phyloP scores from a whole-genome alignment of 495 filamentous ascomycete genomes.

The Podospora pseudocomata region DNA sequence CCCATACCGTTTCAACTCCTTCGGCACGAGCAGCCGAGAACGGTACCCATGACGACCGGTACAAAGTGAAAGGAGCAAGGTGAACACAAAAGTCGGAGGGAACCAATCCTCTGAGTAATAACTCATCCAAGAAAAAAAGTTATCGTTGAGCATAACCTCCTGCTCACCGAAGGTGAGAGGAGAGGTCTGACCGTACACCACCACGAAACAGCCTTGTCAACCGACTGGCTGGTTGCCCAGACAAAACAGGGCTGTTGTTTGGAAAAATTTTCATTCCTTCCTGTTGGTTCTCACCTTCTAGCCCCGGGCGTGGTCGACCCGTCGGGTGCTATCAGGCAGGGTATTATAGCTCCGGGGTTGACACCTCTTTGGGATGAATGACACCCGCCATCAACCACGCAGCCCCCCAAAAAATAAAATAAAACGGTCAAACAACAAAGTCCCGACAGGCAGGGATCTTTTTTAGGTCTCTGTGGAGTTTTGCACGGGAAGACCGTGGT shows the following conservation, averaged over 20 bases:
- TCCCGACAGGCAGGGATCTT: neutral
- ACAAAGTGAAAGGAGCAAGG: neutral
- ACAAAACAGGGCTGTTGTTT: neutral
- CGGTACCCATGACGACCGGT: neutral
- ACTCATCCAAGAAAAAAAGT: neutral
- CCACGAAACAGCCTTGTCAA: neutral
- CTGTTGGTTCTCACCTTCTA: neutral
- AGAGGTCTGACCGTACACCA: neutral
- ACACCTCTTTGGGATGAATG: neutral
- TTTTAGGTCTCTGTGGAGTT: neutral
- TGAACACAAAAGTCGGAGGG: neutral
- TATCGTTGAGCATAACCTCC: neutral
- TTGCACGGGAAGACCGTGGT: neutral
- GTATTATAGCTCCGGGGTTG: neutral
- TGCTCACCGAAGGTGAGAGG: neutral
- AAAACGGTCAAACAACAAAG: neutral
- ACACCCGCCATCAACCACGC: neutral
- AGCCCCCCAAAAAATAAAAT: neutral
- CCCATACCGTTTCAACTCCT: neutral
- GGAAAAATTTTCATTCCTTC: neutral
- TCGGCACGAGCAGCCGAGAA: neutral
- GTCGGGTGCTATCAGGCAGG: neutral
- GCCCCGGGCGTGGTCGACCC: neutral
- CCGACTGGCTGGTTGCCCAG: neutral
- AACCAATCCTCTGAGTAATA: neutral